Base-by-base conservation (phyloP, 345 rosid species). In the Gynandropsis gynandra region DNA sequence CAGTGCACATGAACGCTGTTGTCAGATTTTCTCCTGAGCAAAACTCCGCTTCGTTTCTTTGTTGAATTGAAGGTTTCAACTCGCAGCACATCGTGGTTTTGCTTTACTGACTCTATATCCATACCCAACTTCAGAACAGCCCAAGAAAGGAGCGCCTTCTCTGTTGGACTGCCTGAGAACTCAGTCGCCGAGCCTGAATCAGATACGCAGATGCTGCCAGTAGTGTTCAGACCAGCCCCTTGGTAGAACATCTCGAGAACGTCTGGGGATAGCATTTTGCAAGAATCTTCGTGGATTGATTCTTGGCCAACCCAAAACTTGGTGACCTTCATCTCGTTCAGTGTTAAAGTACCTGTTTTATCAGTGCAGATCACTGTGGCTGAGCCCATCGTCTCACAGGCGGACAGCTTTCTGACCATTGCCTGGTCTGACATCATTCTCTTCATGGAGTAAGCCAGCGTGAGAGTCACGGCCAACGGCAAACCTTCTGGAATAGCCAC, bases 311-410 rank as follows among this genome's bases (percentile, higher is more conserved):
- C 59, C 74, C 82, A 83, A 65, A 78, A 69, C 65, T 80, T 62
- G 49, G 74, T 78, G 11, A 80, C 81, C 58, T 67, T 72, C 85
- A 80, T 80, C 72, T 74, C 74, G 61, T 80, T 79, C 53, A 78
- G 61, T 41, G 87, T 83, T 51, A 83, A 64, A 21, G 87, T 80
- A 42, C 92, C 87, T 38, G 87, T 83, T 73, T 78, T 83, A 53
- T 83, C 82, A 2, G 85, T 83, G 61, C 85, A 80, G 9, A 83
- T 72, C 14, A 76, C 67, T 4, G 85, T 78, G 9, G 85, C 88
- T 4, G 83, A 83, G 43, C 88, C 85, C 81, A 83, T 83, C 0
- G 88, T 78, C 65, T 83, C 93, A 51, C 83, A 83, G 0, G 88
- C 85, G 0, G 85, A 66, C 36, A 80, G 81, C 60, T 78, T 76